Percentiles rank a stretch among this genome's conserved stretches.
These are phyloP conservation scores for Gonapodya prolifera DNA, from an alignment of 192 early-diverging fungal genomes.

Conservation along the genomic window DNA sequence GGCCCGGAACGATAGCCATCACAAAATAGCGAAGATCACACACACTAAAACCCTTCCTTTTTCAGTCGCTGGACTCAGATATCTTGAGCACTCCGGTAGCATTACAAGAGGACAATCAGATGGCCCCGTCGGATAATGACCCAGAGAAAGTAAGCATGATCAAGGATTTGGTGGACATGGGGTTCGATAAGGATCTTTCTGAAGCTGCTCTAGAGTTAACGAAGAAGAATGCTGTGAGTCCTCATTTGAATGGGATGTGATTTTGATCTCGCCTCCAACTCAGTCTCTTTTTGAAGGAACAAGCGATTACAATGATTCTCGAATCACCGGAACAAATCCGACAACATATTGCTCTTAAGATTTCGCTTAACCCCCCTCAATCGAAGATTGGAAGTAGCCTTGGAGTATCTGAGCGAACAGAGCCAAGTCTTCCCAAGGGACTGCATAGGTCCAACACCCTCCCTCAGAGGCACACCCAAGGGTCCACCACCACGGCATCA, in stretches of 20 bases:
- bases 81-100: too few relatives aligned
- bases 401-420: not conserved
- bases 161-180: not conserved
- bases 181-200: not conserved
- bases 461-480: not conserved
- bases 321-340: conserved; percentile 1
- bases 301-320: not conserved
- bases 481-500: not conserved
- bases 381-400: not conserved
- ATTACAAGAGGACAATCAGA: too few relatives aligned
- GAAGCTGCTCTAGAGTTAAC: not conserved
- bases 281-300: not conserved
- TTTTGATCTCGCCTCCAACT: too few relatives aligned
- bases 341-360: not conserved
- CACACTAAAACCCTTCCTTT: too few relatives aligned
- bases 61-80: too few relatives aligned
- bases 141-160: not conserved
- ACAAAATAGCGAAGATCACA: too few relatives aligned
- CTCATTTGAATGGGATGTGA: too few relatives aligned
- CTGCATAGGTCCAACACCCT: not conserved
- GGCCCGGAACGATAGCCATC: too few relatives aligned
- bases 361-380: not conserved
- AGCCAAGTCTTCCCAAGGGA: not conserved
- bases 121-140: not conserved
- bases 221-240: not conserved